These are phyloP conservation scores for Pleodorina starrii DNA, from an alignment of 139 green algal genomes.

Conservation along the genomic window DNA sequence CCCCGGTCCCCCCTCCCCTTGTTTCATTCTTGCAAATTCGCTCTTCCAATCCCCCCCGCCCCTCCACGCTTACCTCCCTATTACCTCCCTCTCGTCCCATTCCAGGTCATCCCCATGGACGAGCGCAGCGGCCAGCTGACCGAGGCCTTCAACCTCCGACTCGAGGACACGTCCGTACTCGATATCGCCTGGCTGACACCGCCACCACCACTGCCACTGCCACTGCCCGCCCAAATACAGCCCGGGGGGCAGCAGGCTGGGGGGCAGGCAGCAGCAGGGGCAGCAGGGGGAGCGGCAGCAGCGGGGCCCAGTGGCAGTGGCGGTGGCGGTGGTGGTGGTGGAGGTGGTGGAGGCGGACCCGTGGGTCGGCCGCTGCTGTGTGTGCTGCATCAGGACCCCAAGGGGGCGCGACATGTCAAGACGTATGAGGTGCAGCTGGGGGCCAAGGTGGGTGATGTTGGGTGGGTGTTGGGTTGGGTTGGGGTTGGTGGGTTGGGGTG, in stretches of 20 bases:
- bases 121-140: constrained; percentile 66
- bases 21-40: too few species aligned
- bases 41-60: not conserved
- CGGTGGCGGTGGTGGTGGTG: not conserved
- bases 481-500: too few species aligned
- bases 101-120: constrained; percentile 85
- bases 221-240: too few species aligned
- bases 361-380: constrained; percentile 77
- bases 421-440: constrained; percentile 55
- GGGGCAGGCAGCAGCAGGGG: not conserved
- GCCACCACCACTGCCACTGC: too few species aligned
- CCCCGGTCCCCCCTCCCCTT: too few species aligned
- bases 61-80: not conserved
- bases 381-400: constrained; percentile 95
- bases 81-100: too few species aligned
- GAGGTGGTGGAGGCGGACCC: not conserved
- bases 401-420: constrained; percentile 90
- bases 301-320: not conserved
- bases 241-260: not conserved
- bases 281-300: not conserved
- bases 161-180: constrained; percentile 84
- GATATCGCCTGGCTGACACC: constrained; percentile 50
- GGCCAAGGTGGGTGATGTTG: constrained; percentile 28
- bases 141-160: constrained; percentile 91
- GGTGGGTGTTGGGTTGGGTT: too few species aligned